Evolutionary conservation across 257 asterid genomes (phyloP).

Genomic region (Fraxinus quadrangulata): DNA sequence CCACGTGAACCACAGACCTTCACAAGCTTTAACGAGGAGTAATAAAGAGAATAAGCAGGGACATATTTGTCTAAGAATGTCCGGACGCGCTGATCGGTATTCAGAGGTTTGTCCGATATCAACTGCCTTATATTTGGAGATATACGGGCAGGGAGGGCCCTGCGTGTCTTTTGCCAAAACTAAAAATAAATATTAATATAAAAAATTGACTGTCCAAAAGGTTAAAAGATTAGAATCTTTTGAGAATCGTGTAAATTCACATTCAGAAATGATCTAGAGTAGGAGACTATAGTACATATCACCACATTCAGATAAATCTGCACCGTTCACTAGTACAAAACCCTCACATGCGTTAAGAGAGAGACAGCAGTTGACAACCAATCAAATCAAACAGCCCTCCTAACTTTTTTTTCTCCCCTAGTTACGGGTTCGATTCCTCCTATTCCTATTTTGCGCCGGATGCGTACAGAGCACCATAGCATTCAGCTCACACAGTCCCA

Average conservation of each 20-base stretch:
- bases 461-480: constrained; percentile 43
- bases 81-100: neutral
- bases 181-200: constrained; percentile 19
- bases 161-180: neutral
- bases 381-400: constrained; percentile 24
- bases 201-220: neutral
- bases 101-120: neutral
- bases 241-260: constrained; percentile 42
- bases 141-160: neutral
- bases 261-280: constrained; percentile 43
- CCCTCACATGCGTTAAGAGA: constrained; percentile 47
- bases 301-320: constrained; percentile 18
- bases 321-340: constrained; percentile 20
- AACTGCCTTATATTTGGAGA: neutral
- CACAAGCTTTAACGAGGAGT: neutral
- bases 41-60: neutral
- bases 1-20: neutral
- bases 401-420: constrained; percentile 24
- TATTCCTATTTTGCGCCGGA: constrained; percentile 42
- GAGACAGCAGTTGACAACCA: constrained; percentile 38
- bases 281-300: constrained; percentile 22
- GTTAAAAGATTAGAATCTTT: constrained; percentile 45
- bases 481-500: neutral
- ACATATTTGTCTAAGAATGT: neutral
- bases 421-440: constrained; percentile 30